Base-by-base conservation (phyloP, 1,284 basidiomycete genomes). In the Cryptococcus sp. region DNA sequence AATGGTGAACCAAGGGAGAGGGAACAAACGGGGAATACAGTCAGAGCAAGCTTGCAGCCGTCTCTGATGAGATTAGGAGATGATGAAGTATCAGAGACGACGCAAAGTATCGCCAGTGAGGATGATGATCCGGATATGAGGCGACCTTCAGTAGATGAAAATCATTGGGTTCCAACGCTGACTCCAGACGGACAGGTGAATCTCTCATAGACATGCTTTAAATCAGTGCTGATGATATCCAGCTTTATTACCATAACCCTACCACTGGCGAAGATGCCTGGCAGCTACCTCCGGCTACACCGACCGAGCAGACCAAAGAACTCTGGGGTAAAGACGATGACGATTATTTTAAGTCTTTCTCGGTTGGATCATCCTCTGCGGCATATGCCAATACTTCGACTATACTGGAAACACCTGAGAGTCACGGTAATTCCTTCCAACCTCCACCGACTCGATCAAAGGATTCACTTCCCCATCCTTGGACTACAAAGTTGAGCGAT, bases 171-270 rank as follows among this genome's bases (percentile, higher is more conserved):
- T 4, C 77, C 78, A 4, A 65, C 64, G 14, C 56, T 78, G 23
- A 78, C 75, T 0, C 63, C 73, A 3, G 71, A 77, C 45, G 79
- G 78, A 11, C 68, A 76, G 65, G 78, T 79, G 55, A 59, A 77
- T 5, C 32, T 11, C 23, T 30, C 1, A 15, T 8, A 1, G 15
- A 38, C 5, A 5, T 31, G 32, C 46, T 35, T 42, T 41, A 15
- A 35, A 35, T 36, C 7, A 46, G 11, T 52, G 43, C 46, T 46
- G 45, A 48, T 15, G 31, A 6, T 31, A 57, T 3, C 23, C 71
- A 97, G 88, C 89, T 97, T 71, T 92, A 87, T 80, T 98, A 96
- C 77, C 83, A 90, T 64, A 98, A 98, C 70, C 89, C 88, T 0
- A 83, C 88, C 63, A 97, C 93, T 2, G 91, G 91, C 38, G 86